Evolutionary conservation across 192 early-diverging fungal genomes (phyloP).

Genomic region (Podila verticillata): DNA sequence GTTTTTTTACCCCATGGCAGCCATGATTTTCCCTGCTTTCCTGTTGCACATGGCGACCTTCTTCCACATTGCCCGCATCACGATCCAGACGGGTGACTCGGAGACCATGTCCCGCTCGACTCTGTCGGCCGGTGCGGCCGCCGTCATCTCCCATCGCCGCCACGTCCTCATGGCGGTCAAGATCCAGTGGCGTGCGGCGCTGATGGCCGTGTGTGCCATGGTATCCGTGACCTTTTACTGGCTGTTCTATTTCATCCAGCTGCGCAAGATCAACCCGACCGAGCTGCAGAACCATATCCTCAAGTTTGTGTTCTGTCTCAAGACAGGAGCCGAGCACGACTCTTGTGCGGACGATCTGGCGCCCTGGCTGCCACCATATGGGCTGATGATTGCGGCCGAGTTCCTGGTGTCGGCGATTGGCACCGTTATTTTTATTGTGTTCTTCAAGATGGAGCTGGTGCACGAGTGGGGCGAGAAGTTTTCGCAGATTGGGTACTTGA

Average conservation of each 20-base stretch:
- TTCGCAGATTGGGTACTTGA: conserved; percentile 41
- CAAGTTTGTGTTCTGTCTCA: conserved; percentile 59
- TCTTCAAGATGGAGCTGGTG: conserved; percentile 54
- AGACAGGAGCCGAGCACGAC: conserved; percentile 40
- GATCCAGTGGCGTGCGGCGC: conserved; percentile 66
- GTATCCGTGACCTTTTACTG: conserved; percentile 61
- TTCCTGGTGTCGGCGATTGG: conserved; percentile 55
- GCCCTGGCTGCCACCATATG: conserved; percentile 55
- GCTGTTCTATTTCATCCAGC: conserved; percentile 63
- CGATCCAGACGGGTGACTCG: conserved; percentile 31
- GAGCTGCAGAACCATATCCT: conserved; percentile 14
- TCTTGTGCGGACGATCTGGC: conserved; percentile 46
- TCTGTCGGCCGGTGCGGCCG: conserved; percentile 30
- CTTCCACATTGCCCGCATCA: conserved; percentile 57
- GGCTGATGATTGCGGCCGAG: conserved; percentile 59
- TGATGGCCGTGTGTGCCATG: conserved; percentile 56
- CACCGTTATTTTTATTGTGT: conserved; percentile 55
- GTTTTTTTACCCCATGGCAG: conserved; percentile 66
- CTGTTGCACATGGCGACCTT: conserved; percentile 62
- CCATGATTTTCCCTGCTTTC: conserved; percentile 57
- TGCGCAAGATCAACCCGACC: conserved; percentile 39
- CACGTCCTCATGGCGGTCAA: conserved; percentile 61
- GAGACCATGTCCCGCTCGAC: conserved; percentile 52
- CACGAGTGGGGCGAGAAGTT: conserved; percentile 59
- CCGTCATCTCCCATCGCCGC: conserved; percentile 46